Conservation (phyloP, 768 basidiomycete species). For the Trametes cubensis region DNA sequence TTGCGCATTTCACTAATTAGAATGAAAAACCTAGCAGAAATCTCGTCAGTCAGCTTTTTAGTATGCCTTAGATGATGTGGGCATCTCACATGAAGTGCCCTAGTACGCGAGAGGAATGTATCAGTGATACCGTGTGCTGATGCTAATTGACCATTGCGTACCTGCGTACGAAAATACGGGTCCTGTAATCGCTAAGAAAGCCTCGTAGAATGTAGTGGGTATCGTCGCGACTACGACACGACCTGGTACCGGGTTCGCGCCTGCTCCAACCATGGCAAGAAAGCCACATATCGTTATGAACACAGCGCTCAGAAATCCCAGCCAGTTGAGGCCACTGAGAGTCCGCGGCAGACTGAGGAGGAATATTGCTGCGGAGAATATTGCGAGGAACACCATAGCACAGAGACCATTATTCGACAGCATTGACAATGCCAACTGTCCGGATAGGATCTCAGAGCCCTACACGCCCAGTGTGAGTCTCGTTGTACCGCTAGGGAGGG, state of each 20-base stretch:
- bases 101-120: constrained; percentile 15
- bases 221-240: constrained; percentile 43
- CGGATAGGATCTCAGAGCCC: constrained; percentile 53
- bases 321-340: constrained; percentile 48
- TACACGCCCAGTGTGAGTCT: constrained; percentile 24
- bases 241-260: constrained; percentile 46
- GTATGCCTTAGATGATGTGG: not conserved
- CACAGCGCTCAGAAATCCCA: constrained; percentile 46
- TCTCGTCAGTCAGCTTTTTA: not conserved
- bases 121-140: no score
- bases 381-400: constrained; percentile 46
- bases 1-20: constrained; percentile 58
- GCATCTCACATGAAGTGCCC: constrained; percentile 55
- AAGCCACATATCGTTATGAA: constrained; percentile 50
- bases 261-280: constrained; percentile 54
- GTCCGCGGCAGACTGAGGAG: constrained; percentile 51
- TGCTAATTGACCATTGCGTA: constrained; percentile 16
- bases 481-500: not conserved
- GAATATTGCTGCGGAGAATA: constrained; percentile 48
- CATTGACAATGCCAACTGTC: constrained; percentile 53
- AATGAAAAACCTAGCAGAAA: constrained; percentile 50
- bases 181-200: constrained; percentile 56
- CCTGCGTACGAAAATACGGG: constrained; percentile 58
- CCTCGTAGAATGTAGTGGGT: constrained; percentile 46
- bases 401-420: constrained; percentile 54